These are phyloP conservation scores for Mycena leptocephala DNA, from an alignment of 768 basidiomycete genomes.

Conservation along the genomic window DNA sequence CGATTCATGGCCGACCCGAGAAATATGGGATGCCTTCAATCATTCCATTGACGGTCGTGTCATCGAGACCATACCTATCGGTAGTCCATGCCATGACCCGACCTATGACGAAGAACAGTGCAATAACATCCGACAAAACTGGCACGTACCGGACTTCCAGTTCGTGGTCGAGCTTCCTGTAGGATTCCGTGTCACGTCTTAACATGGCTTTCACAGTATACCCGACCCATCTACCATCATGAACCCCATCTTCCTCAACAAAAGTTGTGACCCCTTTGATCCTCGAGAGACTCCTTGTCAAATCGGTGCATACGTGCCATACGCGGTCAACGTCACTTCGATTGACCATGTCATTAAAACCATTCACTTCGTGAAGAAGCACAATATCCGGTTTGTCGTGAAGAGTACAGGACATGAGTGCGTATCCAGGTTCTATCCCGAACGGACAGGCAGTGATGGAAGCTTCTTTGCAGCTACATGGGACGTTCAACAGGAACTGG, in stretches of 20 bases:
- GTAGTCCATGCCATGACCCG: constrained; percentile 26
- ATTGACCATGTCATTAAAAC: constrained; percentile 17
- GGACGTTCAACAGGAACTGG: constrained; percentile 27
- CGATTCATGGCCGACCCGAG: constrained; percentile 25
- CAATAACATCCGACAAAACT: constrained; percentile 15
- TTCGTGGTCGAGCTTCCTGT: constrained; percentile 16
- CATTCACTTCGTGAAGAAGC: constrained; percentile 31
- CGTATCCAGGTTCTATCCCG: neutral
- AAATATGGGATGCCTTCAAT: constrained; percentile 29
- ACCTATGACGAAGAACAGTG: constrained; percentile 23
- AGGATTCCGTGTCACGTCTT: neutral
- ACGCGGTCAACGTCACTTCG: constrained; percentile 26
- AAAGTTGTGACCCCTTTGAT: constrained; percentile 41
- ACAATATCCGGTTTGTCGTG: constrained; percentile 39
- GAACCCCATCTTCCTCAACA: constrained; percentile 36
- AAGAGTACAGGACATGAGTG: constrained; percentile 39
- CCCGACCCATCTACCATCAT: constrained; percentile 34
- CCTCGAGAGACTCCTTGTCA: constrained; percentile 28
- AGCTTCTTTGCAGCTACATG: constrained; percentile 27
- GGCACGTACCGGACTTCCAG: constrained; percentile 33
- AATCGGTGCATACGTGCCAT: constrained; percentile 38
- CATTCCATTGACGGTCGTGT: constrained; percentile 1
- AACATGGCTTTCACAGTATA: neutral
- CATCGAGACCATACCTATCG: constrained; percentile 26
- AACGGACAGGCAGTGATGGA: neutral